Conservation (phyloP, 768 basidiomycete genomes). For the Psilocybe azurescens region DNA sequence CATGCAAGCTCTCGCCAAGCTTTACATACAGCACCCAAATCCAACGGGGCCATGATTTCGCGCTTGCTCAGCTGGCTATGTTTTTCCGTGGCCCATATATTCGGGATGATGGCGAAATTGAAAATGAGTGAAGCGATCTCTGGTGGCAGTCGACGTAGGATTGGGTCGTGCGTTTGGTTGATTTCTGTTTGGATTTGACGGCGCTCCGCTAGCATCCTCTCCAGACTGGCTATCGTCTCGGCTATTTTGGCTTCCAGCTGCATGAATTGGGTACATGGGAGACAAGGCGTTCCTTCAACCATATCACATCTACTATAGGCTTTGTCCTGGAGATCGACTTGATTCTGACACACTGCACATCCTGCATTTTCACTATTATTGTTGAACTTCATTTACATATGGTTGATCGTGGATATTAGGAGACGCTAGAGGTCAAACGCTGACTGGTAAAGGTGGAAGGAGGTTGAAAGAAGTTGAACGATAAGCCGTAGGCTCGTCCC, state of each 20-base stretch:
- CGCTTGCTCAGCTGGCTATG: background rate
- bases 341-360: no score
- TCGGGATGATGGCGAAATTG: background rate
- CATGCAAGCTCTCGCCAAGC: constrained; percentile 10
- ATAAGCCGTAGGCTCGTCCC: no score
- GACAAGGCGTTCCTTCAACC: background rate
- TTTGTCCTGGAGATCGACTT: background rate
- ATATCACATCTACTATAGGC: background rate
- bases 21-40: constrained; percentile 13
- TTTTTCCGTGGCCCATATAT: background rate
- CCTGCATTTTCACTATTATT: no score
- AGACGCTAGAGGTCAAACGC: no score
- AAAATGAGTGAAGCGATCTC: background rate
- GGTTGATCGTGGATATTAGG: no score
- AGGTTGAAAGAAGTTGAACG: no score
- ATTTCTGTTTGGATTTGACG: background rate
- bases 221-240: background rate
- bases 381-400: no score
- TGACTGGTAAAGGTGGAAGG: no score
- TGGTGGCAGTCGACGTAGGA: background rate
- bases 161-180: constrained; percentile 1
- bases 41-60: background rate
- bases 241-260: background rate
- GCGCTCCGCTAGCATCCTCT: background rate
- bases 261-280: background rate